A percentile compares a stretch with the other conserved stretches of the same genome.
phyloP scores from a whole-genome alignment of 345 rosid species.

The Firmiana major region DNA sequence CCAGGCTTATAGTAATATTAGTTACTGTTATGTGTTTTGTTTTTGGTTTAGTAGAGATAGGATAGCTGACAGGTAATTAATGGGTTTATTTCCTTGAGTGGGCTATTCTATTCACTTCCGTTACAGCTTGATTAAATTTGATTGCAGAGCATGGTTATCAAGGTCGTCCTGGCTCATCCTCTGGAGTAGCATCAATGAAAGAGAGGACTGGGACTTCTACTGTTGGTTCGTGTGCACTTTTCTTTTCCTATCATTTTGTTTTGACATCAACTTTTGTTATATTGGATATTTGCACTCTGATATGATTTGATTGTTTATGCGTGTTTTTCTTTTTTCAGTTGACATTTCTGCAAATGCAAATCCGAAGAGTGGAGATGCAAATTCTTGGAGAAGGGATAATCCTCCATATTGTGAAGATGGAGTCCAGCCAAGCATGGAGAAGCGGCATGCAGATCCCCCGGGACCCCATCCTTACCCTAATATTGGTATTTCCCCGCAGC shows the following conservation, averaged over 20 bases:
- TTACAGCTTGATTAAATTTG: constrained; percentile 8
- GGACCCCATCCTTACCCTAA: constrained; percentile 61
- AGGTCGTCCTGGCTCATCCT: constrained; percentile 53
- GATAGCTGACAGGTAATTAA: background rate
- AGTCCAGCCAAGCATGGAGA: constrained; percentile 45
- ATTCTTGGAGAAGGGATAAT: constrained; percentile 74
- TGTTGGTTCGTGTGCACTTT: constrained; percentile 41
- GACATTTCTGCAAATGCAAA: constrained; percentile 39
- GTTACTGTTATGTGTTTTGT: background rate
- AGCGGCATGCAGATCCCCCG: constrained; percentile 63
- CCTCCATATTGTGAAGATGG: constrained; percentile 55
- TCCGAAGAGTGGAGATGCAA: constrained; percentile 33
- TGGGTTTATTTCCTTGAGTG: constrained; percentile 2
- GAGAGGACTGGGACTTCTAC: constrained; percentile 40
- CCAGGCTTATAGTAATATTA: background rate
- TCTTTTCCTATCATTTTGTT: background rate
- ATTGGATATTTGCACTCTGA: background rate
- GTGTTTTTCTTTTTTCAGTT: constrained; percentile 28
- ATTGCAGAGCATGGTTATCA: constrained; percentile 54
- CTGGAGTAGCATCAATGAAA: constrained; percentile 35
- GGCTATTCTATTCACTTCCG: background rate
- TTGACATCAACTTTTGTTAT: background rate
- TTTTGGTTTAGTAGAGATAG: background rate
- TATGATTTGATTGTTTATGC: constrained; percentile 6
- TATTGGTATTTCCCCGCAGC: constrained; percentile 58